phyloP scores from a whole-genome alignment of 176 grass and related monocot genomes.

The Oryza meridionalis region DNA sequence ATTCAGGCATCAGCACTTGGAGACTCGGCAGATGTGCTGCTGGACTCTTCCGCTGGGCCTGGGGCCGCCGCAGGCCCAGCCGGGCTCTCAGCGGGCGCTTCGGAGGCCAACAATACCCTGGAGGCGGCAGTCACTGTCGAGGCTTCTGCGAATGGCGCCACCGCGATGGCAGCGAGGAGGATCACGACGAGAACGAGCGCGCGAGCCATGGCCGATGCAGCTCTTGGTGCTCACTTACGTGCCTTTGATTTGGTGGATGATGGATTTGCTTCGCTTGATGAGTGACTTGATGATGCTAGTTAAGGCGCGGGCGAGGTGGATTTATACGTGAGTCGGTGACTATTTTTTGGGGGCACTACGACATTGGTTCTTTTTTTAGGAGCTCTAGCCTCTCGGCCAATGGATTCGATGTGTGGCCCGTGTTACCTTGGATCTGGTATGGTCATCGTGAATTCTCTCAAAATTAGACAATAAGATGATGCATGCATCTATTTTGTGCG shows the following conservation, averaged over 20 bases:
- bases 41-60: neutral
- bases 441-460: no score
- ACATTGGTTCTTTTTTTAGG: neutral
- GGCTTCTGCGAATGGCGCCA: neutral
- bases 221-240: neutral
- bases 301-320: neutral
- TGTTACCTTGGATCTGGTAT: neutral
- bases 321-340: neutral
- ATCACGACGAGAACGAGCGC: constrained; percentile 11
- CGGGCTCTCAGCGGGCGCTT: neutral
- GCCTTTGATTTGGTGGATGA: no score
- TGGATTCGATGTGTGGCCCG: neutral
- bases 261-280: neutral
- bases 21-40: neutral
- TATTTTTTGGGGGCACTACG: neutral
- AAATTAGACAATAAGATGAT: no score
- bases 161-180: constrained; percentile 26
- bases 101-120: neutral
- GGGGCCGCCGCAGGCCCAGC: neutral
- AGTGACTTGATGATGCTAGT: neutral
- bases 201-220: constrained; percentile 3
- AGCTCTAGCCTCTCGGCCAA: neutral
- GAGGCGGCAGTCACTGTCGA: neutral
- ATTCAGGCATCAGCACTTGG: neutral
- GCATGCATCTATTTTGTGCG: no score